Evolutionary conservation across 2,329 filamentous ascomycete genomes (phyloP).

Genomic region (Neonectria sp.): DNA sequence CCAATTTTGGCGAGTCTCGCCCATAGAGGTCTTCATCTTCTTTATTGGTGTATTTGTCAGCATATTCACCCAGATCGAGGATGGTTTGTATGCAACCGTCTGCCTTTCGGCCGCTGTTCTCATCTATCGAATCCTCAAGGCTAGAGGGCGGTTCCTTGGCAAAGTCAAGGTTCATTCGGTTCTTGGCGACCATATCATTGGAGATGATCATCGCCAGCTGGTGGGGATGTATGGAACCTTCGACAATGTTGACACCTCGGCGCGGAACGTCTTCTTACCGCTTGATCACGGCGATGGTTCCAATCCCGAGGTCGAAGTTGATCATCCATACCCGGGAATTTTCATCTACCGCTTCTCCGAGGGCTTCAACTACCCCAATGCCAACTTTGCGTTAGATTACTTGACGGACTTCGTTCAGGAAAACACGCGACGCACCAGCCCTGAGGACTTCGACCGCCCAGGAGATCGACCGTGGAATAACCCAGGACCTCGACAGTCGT

Average conservation of each 20-base stretch:
- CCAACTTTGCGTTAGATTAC: conserved; percentile 88
- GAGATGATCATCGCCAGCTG: conserved; percentile 67
- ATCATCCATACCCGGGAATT: conserved; percentile 88
- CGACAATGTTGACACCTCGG: conserved; percentile 62
- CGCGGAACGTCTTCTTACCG: conserved; percentile 88
- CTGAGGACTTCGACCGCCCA: conserved; percentile 72
- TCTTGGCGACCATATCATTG: conserved; percentile 80
- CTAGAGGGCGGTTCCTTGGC: conserved; percentile 87
- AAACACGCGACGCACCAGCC: conserved; percentile 83
- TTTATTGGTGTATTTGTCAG: conserved; percentile 93
- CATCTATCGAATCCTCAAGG: conserved; percentile 86
- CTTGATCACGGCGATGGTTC: conserved; percentile 91
- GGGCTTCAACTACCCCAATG: conserved; percentile 97
- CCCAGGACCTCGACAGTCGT: conserved; percentile 74
- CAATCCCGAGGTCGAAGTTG: conserved; percentile 86
- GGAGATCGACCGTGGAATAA: conserved; percentile 97
- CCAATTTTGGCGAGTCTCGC: conserved; percentile 95
- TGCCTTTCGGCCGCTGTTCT: conserved; percentile 82
- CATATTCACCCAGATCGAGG: conserved; percentile 89
- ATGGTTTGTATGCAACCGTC: conserved; percentile 92
- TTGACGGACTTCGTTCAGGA: conserved; percentile 78
- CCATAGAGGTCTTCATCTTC: conserved; percentile 92
- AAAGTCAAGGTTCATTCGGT: conserved; percentile 79
- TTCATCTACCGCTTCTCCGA: conserved; percentile 97
- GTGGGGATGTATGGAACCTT: conserved; percentile 72